Conservation (phyloP, 176 grass and related monocot genomes). For the Oryza longistaminata region DNA sequence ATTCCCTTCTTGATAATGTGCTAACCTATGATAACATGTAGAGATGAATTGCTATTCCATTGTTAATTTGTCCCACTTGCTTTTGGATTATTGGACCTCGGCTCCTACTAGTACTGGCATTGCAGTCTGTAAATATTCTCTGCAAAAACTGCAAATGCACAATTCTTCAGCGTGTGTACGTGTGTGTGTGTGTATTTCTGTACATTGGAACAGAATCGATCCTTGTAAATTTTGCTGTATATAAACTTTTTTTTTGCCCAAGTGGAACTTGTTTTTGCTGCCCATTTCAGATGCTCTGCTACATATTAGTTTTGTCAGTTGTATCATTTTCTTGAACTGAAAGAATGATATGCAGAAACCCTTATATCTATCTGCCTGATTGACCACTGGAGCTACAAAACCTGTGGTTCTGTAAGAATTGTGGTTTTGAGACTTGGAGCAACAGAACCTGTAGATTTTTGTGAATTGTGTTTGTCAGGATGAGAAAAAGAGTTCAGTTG, state of each 20-base stretch:
- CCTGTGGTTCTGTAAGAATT: too few species aligned
- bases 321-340: not conserved
- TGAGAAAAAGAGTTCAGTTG: not conserved
- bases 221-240: conserved; percentile 36
- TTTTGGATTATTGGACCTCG: conserved; percentile 29
- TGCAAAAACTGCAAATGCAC: conserved; percentile 25
- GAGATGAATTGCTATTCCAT: conserved; percentile 37
- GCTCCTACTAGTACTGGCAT: conserved; percentile 5
- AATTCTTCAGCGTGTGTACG: conserved; percentile 28
- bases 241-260: conserved; percentile 25
- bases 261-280: not conserved
- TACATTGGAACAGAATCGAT: conserved; percentile 33
- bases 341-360: not conserved
- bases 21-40: conserved; percentile 42
- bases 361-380: not conserved
- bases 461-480: not conserved
- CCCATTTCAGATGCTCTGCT: not conserved
- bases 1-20: conserved; percentile 28
- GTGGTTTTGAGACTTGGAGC: too few species aligned
- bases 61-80: conserved; percentile 40
- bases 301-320: not conserved
- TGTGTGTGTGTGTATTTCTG: conserved; percentile 10
- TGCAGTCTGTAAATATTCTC: conserved; percentile 39
- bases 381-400: not conserved
- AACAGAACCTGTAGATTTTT: too few species aligned